Percentiles rank a stretch among this genome's conserved stretches.
These are phyloP conservation scores for Nemania abortiva DNA, from an alignment of 2,329 filamentous ascomycete genomes.

Conservation along the genomic window DNA sequence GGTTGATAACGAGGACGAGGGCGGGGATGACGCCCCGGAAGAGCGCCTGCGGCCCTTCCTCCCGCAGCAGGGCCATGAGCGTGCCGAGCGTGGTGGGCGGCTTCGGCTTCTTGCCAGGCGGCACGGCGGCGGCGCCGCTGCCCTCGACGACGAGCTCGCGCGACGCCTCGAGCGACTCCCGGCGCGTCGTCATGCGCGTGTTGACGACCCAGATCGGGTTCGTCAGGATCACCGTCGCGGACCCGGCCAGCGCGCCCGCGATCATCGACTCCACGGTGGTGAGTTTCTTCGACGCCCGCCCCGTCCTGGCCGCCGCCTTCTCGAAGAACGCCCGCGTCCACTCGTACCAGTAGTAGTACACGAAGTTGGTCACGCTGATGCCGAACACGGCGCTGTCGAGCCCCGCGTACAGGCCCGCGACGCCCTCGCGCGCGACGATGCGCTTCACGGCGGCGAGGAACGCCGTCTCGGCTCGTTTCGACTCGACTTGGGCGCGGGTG, in stretches of 20 bases:
- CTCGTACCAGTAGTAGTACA: constrained; percentile 99
- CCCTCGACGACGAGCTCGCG: constrained; percentile 57
- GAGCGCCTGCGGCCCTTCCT: constrained; percentile 86
- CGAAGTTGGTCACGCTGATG: constrained; percentile 98
- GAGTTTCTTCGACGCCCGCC: constrained; percentile 82
- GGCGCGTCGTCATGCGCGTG: constrained; percentile 95
- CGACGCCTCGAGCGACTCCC: constrained; percentile 60
- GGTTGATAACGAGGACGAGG: constrained; percentile 94
- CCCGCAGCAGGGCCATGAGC: constrained; percentile 80
- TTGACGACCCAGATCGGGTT: constrained; percentile 99
- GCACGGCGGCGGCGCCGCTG: constrained; percentile 48
- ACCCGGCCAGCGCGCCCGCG: constrained; percentile 92
- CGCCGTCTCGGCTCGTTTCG: constrained; percentile 87
- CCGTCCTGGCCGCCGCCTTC: constrained; percentile 77
- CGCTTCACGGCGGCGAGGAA: constrained; percentile 85
- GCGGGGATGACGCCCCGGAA: constrained; percentile 95
- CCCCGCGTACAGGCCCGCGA: constrained; percentile 89
- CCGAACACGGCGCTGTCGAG: constrained; percentile 95
- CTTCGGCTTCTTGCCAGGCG: constrained; percentile 55
- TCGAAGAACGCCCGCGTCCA: constrained; percentile 93
- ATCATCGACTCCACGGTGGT: constrained; percentile 95
- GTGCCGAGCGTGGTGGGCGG: constrained; percentile 82
- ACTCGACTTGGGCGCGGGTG: constrained; percentile 97
- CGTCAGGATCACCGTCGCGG: constrained; percentile 92
- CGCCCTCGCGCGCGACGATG: constrained; percentile 92